These are phyloP conservation scores for Penstemon davidsonii DNA, from an alignment of 257 asterid genomes.

Conservation along the genomic window DNA sequence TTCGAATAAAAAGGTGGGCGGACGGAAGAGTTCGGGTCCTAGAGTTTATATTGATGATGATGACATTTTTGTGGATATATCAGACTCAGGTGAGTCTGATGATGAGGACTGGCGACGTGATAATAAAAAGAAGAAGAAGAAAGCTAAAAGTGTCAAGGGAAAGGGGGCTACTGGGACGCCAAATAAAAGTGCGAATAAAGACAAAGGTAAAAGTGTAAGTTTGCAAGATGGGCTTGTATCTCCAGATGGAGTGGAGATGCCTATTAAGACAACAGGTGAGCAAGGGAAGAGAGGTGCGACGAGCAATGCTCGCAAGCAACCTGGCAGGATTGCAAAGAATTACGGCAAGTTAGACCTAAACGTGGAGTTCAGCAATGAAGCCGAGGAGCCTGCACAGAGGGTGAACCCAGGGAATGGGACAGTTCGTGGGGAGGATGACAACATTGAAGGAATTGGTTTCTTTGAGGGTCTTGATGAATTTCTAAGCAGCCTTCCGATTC, in stretches of 20 bases:
- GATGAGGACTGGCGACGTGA: constrained; percentile 59
- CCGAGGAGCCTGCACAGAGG: constrained; percentile 71
- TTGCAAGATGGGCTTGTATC: constrained; percentile 41
- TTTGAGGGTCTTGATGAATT: constrained; percentile 98
- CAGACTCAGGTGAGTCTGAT: constrained; percentile 70
- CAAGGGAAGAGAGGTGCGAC: constrained; percentile 50
- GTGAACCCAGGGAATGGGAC: constrained; percentile 55
- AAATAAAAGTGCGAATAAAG: constrained; percentile 43
- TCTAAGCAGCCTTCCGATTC: constrained; percentile 87
- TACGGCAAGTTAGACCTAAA: constrained; percentile 83
- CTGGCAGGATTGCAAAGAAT: constrained; percentile 68
- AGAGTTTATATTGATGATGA: constrained; percentile 69
- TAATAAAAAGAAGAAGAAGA: constrained; percentile 39
- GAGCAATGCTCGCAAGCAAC: constrained; percentile 58
- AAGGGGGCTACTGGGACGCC: constrained; percentile 36
- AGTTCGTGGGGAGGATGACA: constrained; percentile 73
- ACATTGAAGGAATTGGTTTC: constrained; percentile 81
- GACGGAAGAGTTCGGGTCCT: constrained; percentile 45
- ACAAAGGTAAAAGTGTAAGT: constrained; percentile 52
- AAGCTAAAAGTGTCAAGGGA: constrained; percentile 33
- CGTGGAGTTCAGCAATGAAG: constrained; percentile 87
- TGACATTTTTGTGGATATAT: constrained; percentile 54
- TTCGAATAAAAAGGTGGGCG: constrained; percentile 30
- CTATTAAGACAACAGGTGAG: constrained; percentile 41
- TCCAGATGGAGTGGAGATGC: constrained; percentile 45